Evolutionary conservation across 352 stramenopile genomes (phyloP).

Genomic region (Elongisporangium undulatum): DNA sequence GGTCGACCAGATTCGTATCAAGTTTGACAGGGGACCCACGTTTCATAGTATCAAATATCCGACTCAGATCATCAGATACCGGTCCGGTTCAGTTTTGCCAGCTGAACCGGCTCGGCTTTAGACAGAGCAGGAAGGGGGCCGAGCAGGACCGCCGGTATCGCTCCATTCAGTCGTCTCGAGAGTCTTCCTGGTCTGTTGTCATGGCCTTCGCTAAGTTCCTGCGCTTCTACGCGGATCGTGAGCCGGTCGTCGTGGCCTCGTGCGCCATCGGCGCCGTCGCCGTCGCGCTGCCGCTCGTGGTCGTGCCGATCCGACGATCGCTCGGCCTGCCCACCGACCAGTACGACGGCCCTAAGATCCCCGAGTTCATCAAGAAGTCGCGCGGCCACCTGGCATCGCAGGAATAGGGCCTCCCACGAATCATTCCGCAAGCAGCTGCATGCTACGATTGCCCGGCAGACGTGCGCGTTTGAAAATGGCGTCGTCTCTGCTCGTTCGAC

Average conservation of each 20-base stretch:
- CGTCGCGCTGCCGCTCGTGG: conserved; percentile 61
- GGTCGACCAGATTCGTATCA: neutral
- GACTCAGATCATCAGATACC: neutral
- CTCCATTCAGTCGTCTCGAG: conserved; percentile 1
- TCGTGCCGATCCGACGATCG: conserved; percentile 81
- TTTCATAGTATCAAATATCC: neutral
- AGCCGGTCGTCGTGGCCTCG: conserved; percentile 84
- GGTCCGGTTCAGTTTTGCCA: neutral
- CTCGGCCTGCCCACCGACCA: conserved; percentile 85
- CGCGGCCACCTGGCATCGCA: conserved; percentile 55
- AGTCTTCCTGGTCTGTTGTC: neutral
- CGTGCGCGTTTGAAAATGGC: neutral
- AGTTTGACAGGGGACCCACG: neutral
- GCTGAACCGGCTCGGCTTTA: neutral
- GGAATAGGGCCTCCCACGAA: conserved; percentile 12
- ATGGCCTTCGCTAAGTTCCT: conserved; percentile 67
- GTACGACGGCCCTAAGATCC: conserved; percentile 85
- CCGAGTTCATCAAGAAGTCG: conserved; percentile 68
- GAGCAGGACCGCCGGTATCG: conserved; percentile 1
- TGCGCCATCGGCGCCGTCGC: conserved; percentile 71
- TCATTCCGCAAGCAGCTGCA: neutral
- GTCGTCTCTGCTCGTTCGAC: no score
- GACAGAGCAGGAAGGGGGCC: neutral
- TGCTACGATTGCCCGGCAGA: neutral
- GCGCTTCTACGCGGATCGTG: conserved; percentile 80